Evolutionary conservation across 768 basidiomycete genomes (phyloP), one percentile per base, ranked within the genome.

Genomic region (Tulasnella sp.): DNA sequence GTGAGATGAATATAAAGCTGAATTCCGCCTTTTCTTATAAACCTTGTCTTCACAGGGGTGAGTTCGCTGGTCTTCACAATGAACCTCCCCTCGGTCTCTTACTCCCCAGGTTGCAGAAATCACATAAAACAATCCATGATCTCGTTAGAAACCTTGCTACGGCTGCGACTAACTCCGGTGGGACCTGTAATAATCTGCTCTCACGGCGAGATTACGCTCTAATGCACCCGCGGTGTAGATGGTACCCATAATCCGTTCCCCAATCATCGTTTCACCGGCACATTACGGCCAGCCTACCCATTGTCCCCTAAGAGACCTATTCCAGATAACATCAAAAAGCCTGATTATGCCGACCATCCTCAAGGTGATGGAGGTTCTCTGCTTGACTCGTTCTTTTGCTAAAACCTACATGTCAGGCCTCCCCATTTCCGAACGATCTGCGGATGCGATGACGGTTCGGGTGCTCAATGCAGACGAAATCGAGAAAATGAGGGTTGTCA

Each of bases 401-500:
- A 8, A 22, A 36, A 41, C 16, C 40, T 17, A 12, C 32, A 19
- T 67, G 9, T 11, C 32, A 74, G 74, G 72, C 9, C 29, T 52
- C 29, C 66, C 69, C 42, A 40, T 52, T 66, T 83, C 85, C 11
- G 73, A 73, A 35, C 37, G 37, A n/a, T 16, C 62, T 29, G 11
- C 40, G 12, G 63, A 37, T 26, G 65, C 44, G 14, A 11, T 3
- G 22, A 40, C 42, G 9, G 89, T 89, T 2, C 86, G 84, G 32
- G 83, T 92, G 71, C 83, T 95, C 70, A 86, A 80, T 71, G 77
- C 80, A 14, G 88, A 91, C 76, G 93, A 96, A 79, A 90, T 93
- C 71, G 89, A 90, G 74, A 95, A 89, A 77, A 96, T 98, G 94
- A 86, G 91, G 74, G 87, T 82, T 3, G 93, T 87, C 12, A 96